Base-by-base conservation (phyloP, 495 filamentous ascomycete species). In the Trypethelium eluteriae region DNA sequence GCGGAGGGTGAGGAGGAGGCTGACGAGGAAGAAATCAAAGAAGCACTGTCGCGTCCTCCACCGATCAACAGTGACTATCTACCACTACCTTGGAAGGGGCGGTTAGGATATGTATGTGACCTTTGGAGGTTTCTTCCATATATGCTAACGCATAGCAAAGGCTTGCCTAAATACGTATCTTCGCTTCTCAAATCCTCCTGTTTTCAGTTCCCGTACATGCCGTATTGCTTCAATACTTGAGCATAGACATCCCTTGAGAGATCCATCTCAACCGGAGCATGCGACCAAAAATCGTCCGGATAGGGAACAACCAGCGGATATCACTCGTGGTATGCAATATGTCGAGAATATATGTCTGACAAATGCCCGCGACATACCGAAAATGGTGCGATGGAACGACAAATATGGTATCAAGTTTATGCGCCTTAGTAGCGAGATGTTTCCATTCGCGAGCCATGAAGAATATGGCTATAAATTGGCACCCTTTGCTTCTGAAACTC, bases 81-180 rank as follows among this genome's bases (percentile, higher is more conserved):
- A 16, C 94, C 93, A 2, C 76, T 96, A 16, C 93, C 91, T 0
- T 97, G 93, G 93, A 94, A 92, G 79, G 94, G 93, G 1, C 82
- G 93, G 46, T 76, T 97, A 66, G 93, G 93, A 57, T 96, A 94
- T 82, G 93, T 94, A 74, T 80, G 86, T 80, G 46, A 61, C 62
- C 56, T 69, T 7, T 36, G 32, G 3, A 14, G 11, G 18, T 36
- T 7, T 4, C 14, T 14, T 10, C 11, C 41, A 14, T 4, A 63
- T 1, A 10, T 6, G 32, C 47, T 64, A 65, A 49, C 44, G 11
- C 18, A 4, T 65, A 7, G 12, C 5, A 34, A 49, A 92, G 89
- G 91, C 92, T 34, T 96, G 91, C 73, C 81, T 98, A 34, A 93
- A 93, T 74, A 98, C 93, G 0, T 97, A 98, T 75, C 85, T 98